Evolutionary conservation across 176 grass and related monocot genomes (phyloP), one percentile per base, ranked within the genome.

Genomic region (Elymus sibiricus): DNA sequence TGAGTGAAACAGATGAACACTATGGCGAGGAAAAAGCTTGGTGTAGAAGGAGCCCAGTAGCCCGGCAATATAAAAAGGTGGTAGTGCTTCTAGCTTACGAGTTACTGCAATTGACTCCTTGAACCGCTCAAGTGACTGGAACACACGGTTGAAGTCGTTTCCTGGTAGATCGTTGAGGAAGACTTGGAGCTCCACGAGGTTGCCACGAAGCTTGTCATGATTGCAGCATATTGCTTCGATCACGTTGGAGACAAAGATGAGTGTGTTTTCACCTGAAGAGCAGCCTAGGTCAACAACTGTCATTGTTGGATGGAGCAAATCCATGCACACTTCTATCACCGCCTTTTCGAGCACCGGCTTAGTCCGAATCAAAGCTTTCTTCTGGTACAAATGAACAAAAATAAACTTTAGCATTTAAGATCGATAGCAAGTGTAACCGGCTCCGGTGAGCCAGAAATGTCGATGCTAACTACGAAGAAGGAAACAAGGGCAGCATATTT

Each of bases 141-240:
- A 93, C 13, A 90, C 17, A 22, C 28, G n/a, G 43, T 93, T 94
- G 79, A 94, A 94, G 62, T 91, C 86, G 8, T 90, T 89, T 14
- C 35, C 78, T 0, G 74, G 79, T 4, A 91, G 89, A 43, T 94
- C 92, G 14, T 86, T 94, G 6, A 94, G 68, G 82, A 93, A 84
- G 69, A 94, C 84, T 29, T 83, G 86, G 13, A 94, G 10, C 78
- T 88, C 88, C 38, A 72, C 16, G 6, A 11, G 24, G 2, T 28
- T 26, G 3, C 9, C 34, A 19, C 4, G 28, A 13, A 68, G 24
- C 25, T 28, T 37, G 5, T 4, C 25, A 31, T 64, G 49, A 1
- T 25, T 11, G 46, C 26, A 13, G 0, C 46, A 43, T 78, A 39
- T 78, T 0, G 13, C 22, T 14, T 62, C 12, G 13, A 88, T 79